These are phyloP conservation scores for Suillus fuscotomentosus DNA, from an alignment of 768 basidiomycete species.

Conservation along the genomic window DNA sequence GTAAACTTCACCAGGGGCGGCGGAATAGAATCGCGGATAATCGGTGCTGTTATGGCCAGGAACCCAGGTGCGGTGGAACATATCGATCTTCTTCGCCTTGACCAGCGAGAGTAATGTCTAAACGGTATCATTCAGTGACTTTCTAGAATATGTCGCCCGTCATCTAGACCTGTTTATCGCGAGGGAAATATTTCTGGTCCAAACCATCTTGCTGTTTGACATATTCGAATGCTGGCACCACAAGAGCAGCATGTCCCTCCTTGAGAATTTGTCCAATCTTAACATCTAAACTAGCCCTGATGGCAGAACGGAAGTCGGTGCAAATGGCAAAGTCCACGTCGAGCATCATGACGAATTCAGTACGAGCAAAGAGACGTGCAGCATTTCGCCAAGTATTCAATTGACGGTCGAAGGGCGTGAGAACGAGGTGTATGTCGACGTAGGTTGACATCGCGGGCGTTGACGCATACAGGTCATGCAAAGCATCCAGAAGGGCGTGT, in stretches of 20 bases:
- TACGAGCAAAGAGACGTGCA: constrained; percentile 80
- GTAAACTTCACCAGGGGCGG: constrained; percentile 68
- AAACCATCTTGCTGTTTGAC: constrained; percentile 60
- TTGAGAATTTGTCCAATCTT: constrained; percentile 43
- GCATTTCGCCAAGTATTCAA: constrained; percentile 91
- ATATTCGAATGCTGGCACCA: constrained; percentile 89
- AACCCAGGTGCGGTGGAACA: constrained; percentile 79
- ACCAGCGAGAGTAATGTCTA: constrained; percentile 61
- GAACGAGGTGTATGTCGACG: constrained; percentile 84
- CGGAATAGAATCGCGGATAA: constrained; percentile 66
- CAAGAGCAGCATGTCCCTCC: constrained; percentile 66
- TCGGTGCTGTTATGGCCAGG: constrained; percentile 83
- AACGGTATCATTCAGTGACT: neutral
- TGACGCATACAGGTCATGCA: constrained; percentile 66
- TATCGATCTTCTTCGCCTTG: constrained; percentile 51
- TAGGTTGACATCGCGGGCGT: constrained; percentile 61
- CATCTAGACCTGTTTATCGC: constrained; percentile 57
- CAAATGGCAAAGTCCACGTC: constrained; percentile 88
- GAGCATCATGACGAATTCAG: constrained; percentile 86
- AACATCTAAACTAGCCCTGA: constrained; percentile 40
- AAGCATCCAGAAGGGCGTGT: constrained; percentile 53
- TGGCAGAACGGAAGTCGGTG: constrained; percentile 68
- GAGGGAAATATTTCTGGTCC: constrained; percentile 60
- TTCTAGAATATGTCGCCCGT: neutral
- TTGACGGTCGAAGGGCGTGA: constrained; percentile 78